Base-by-base conservation (phyloP, 495 filamentous ascomycete genomes). In the Xylaria palmicola region DNA sequence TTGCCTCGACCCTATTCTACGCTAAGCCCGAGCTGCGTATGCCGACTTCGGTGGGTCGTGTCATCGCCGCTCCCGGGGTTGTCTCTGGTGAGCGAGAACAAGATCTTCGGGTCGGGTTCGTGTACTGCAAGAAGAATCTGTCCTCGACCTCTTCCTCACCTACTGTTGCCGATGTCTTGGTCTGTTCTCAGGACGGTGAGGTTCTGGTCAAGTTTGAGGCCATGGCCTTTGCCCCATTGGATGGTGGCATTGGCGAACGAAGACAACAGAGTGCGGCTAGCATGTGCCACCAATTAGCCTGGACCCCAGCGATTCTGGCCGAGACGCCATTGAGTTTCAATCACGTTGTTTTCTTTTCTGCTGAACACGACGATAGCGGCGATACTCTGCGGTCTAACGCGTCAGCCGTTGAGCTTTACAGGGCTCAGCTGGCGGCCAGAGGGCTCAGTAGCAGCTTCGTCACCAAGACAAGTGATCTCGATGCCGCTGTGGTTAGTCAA, bases 1-100 rank as follows among this genome's bases (percentile, higher is more conserved):
- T 81, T 17, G 76, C 74, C 30, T 81, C 77, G 1, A 75, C 76
- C 20, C 58, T 81, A 24, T 80, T 80, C 64, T 75, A 62, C 61
- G 60, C 72, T 22, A 51, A 65, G n/a, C 76, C 79, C 8, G 51
- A 61, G 7, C 71, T 81, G 8, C 76, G 79, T 17, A 80, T 81
- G 73, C 74, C 74, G n/a, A 64, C 75, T 3, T 68, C 71, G 7
- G 65, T 79, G 45, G 63, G 63, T 9, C 60, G 64, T 27, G 51
- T 74, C 3, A 49, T 45, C 15, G 56, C 75, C 39, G 57, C 65
- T 9, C 66, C 63, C 2, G n/a, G n/a, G n/a, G n/a, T n/a, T n/a
- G n/a, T n/a, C n/a, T n/a, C n/a, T n/a, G n/a, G n/a, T n/a, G n/a
- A n/a, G n/a, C n/a, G n/a, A n/a, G n/a, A n/a, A n/a, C n/a, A n/a